Evolutionary conservation across 83 land plant genomes (phyloP).

Genomic region (Diphasiastrum complanatum): DNA sequence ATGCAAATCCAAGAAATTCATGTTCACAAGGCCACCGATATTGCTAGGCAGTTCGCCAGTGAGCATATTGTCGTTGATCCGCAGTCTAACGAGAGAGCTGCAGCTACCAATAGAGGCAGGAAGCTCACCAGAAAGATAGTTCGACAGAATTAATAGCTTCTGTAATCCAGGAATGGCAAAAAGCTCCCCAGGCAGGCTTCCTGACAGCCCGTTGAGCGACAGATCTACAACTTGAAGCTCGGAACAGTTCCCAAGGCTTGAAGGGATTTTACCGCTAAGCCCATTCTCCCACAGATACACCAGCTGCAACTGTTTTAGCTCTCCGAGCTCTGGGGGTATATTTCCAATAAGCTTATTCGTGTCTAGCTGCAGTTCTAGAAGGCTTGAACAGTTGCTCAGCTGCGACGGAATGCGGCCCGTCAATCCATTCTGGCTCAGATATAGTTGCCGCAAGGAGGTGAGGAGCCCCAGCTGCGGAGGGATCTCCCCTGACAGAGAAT

Average conservation of each 20-base stretch:
- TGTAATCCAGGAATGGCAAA: slow-evolving; percentile 17
- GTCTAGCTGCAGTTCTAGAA: slow-evolving; percentile 17
- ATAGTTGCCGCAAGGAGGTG: slow-evolving; percentile 19
- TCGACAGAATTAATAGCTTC: slow-evolving; percentile 3
- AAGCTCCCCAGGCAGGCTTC: slow-evolving; percentile 16
- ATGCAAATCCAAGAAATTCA: slow-evolving; percentile 15
- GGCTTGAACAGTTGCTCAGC: slow-evolving; percentile 15
- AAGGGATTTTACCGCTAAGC: slow-evolving; percentile 18
- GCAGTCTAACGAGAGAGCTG: slow-evolving; percentile 14
- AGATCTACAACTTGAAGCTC: slow-evolving; percentile 8
- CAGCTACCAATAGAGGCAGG: slow-evolving; percentile 12
- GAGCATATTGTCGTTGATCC: slow-evolving; percentile 25
- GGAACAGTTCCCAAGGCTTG: slow-evolving; percentile 19
- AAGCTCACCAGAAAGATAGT: slow-evolving; percentile 18
- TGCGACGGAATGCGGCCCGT: slow-evolving; percentile 26
- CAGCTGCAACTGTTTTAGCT: slow-evolving; percentile 13
- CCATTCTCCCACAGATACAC: slow-evolving; percentile 19
- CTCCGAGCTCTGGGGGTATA: slow-evolving; percentile 20
- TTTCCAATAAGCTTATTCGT: slow-evolving; percentile 19
- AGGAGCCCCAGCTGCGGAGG: slow-evolving; percentile 28
- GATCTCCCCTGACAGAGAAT: slow-evolving; percentile 22
- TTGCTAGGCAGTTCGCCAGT: slow-evolving; percentile 29
- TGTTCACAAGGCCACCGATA: slow-evolving; percentile 15
- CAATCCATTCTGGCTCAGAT: slow-evolving; percentile 23
- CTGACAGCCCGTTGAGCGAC: slow-evolving; percentile 22